Conservation (phyloP, 2,329 filamentous ascomycete genomes). For the Ceratocystis albifundus region DNA sequence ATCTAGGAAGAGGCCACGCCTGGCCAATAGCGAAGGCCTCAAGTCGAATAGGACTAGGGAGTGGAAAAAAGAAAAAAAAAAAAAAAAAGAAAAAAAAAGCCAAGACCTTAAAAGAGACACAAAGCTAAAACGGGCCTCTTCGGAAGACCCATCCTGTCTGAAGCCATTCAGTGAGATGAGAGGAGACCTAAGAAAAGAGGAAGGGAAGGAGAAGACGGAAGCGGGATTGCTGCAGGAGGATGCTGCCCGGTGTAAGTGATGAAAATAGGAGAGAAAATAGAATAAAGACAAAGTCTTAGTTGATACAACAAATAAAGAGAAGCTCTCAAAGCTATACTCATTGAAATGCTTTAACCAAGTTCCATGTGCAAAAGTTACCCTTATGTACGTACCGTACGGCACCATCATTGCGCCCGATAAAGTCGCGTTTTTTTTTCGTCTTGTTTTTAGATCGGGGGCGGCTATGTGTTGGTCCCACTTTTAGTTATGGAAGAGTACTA, state of each 20-base stretch:
- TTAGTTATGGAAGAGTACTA: no score
- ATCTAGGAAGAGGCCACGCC: conserved; percentile 5
- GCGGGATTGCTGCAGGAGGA: neutral
- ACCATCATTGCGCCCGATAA: no score
- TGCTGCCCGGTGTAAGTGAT: neutral
- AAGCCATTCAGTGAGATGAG: neutral
- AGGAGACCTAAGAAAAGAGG: neutral
- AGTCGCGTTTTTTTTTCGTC: no score
- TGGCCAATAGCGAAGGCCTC: conserved; percentile 2
- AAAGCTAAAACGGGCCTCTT: neutral
- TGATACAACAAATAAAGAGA: neutral
- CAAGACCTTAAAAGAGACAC: neutral
- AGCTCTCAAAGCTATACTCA: no score
- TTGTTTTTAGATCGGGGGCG: no score
- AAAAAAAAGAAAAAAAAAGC: neutral
- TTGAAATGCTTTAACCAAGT: no score
- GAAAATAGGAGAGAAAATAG: neutral
- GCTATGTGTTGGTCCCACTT: no score
- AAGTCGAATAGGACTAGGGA: neutral
- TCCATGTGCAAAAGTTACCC: no score
- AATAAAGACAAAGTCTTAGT: neutral
- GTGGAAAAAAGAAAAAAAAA: neutral
- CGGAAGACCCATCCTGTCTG: neutral
- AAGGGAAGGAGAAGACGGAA: neutral
- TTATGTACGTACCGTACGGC: no score